These are phyloP conservation scores for Ogataea naganishii DNA, from an alignment of 805 yeast species.

Conservation along the genomic window DNA sequence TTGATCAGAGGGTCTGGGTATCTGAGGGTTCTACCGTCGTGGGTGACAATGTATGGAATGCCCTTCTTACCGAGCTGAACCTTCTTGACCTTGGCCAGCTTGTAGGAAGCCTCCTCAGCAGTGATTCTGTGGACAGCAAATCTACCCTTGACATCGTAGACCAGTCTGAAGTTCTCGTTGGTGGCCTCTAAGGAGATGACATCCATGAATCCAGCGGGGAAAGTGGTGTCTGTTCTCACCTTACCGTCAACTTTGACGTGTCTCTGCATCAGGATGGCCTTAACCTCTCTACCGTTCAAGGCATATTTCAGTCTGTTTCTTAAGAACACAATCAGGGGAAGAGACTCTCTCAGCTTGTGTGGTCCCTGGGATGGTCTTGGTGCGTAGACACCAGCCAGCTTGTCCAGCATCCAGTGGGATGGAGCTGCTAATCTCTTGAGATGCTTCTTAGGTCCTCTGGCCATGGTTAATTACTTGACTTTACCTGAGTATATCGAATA, in stretches of 20 bases:
- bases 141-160: slow-evolving; percentile 98
- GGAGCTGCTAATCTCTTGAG: slow-evolving; percentile 99
- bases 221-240: slow-evolving; percentile 98
- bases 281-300: slow-evolving; percentile 97
- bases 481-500: slow-evolving; percentile 1
- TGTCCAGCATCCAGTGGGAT: slow-evolving; percentile 99
- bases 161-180: slow-evolving; percentile 98
- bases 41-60: slow-evolving; percentile 97
- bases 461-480: slow-evolving; percentile 39
- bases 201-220: slow-evolving; percentile 99
- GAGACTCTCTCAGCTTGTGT: slow-evolving; percentile 97
- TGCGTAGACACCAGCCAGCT: slow-evolving; percentile 97
- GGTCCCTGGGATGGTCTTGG: slow-evolving; percentile 99
- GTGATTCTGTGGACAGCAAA: slow-evolving; percentile 99
- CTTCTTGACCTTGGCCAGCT: slow-evolving; percentile 96
- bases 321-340: slow-evolving; percentile 92
- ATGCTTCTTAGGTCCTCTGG: slow-evolving; percentile 93
- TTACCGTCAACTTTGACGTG: slow-evolving; percentile 98
- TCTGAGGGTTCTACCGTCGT: slow-evolving; percentile 99
- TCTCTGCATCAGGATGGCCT: slow-evolving; percentile 96
- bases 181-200: slow-evolving; percentile 96
- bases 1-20: slow-evolving; percentile 97
- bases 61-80: slow-evolving; percentile 98
- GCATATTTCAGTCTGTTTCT: slow-evolving; percentile 99
- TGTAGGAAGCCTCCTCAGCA: slow-evolving; percentile 97